phyloP scores from a whole-genome alignment of 1,284 basidiomycete genomes.

The Cronartium quercuum region DNA sequence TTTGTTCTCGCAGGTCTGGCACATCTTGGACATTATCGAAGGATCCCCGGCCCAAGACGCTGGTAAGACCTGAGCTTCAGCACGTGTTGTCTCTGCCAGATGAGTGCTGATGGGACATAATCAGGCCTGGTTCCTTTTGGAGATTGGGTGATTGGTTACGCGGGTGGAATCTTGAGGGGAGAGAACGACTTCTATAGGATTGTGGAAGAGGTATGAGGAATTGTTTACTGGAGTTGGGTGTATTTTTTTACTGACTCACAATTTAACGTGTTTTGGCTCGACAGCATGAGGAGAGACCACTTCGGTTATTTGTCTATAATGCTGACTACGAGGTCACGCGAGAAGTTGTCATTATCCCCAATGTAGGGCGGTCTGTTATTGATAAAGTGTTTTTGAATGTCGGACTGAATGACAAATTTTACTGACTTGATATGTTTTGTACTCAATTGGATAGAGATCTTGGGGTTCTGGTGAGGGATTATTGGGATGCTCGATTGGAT shows the following conservation, averaged over 20 bases:
- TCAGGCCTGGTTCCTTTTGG: constrained; percentile 73
- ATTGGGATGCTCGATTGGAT: constrained; percentile 81
- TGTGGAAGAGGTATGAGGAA: constrained; percentile 69
- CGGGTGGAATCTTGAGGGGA: constrained; percentile 80
- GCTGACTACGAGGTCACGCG: constrained; percentile 78
- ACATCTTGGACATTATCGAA: constrained; percentile 91
- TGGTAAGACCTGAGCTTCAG: constrained; percentile 40
- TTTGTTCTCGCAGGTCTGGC: constrained; percentile 63
- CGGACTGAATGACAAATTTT: not conserved
- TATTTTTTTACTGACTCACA: not conserved
- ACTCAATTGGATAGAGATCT: constrained; percentile 55
- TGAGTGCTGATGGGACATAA: constrained; percentile 15
- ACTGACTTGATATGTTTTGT: not conserved
- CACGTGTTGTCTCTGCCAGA: not conserved
- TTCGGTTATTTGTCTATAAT: constrained; percentile 92
- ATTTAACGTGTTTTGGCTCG: not conserved
- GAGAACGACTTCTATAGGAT: constrained; percentile 96
- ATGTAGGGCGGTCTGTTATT: constrained; percentile 48
- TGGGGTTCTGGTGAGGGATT: constrained; percentile 87
- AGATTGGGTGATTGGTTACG: constrained; percentile 88
- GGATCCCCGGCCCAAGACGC: constrained; percentile 88
- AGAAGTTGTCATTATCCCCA: constrained; percentile 86
- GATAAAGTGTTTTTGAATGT: not conserved
- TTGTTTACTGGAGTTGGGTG: constrained; percentile 37
- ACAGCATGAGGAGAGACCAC: constrained; percentile 83